Percentiles rank a stretch among this genome's conserved stretches.
Conservation (phyloP, 352 stramenopile species). For the Globisporangium sylvaticum region DNA sequence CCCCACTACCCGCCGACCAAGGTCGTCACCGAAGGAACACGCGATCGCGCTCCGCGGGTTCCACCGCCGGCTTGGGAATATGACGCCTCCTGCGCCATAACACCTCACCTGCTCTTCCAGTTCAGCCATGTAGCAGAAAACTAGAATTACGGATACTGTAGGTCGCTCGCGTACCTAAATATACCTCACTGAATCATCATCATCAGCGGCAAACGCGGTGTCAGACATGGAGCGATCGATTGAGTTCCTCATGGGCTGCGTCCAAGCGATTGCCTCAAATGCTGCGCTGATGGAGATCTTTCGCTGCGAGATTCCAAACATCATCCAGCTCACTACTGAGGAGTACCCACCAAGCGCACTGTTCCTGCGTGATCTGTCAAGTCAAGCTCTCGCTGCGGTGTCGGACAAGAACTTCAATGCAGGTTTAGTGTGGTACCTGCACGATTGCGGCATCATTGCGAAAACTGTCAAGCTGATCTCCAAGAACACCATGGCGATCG, state of each 20-base stretch:
- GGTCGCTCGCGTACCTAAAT: too few relatives aligned
- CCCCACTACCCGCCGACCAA: too few relatives aligned
- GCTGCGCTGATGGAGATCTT: constrained; percentile 52
- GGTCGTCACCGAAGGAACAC: too few relatives aligned
- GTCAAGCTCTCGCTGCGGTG: constrained; percentile 39
- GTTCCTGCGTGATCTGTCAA: constrained; percentile 47
- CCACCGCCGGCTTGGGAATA: too few relatives aligned
- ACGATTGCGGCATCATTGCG: constrained; percentile 54
- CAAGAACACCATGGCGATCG: constrained; percentile 29
- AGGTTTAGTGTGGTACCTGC: constrained; percentile 69
- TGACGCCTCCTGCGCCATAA: too few relatives aligned
- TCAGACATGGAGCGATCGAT: constrained; percentile 34
- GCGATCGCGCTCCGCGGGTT: too few relatives aligned
- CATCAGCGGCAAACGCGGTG: too few relatives aligned
- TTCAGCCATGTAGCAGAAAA: too few relatives aligned
- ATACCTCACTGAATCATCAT: too few relatives aligned
- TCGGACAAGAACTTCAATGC: constrained; percentile 67
- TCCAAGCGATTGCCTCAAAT: constrained; percentile 53
- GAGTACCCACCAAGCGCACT: constrained; percentile 46
- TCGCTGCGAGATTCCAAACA: constrained; percentile 63
- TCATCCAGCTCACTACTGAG: constrained; percentile 58
- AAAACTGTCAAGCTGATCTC: constrained; percentile 45
- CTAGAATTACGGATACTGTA: too few relatives aligned
- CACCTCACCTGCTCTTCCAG: too few relatives aligned
- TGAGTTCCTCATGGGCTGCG: constrained; percentile 56